Evolutionary conservation across 1,284 basidiomycete species (phyloP), one percentile per base, ranked within the genome.

Genomic region (Cystobasidium slooffiae): DNA sequence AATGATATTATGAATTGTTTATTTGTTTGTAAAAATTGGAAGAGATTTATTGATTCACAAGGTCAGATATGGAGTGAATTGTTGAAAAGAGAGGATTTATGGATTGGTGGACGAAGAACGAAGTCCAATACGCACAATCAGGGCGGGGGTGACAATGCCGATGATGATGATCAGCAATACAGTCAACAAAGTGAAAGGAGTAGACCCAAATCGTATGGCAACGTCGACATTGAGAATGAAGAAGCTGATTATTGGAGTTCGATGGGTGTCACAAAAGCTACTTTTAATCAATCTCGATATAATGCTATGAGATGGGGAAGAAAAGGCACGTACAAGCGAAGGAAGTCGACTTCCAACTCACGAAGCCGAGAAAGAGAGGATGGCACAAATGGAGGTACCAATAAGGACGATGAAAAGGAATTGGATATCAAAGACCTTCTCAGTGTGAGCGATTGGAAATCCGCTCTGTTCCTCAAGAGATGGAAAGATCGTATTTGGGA

Each of bases 21-120:
- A 56, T 88, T 90, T 51, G 93, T 94, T 31, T 92, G 90, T 65
- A 89, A 88, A 80, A 84, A 90, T 12, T 94, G 93, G 93, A 85
- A 89, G 44, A 85, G 88, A 9, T 89, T 91, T 76, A 91, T 94
- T 76, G 92, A 94, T 81, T 90, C 90, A 0, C 92, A 94, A 79
- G 87, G 89, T 44, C 87, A 92, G 16, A 86, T 94, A 44, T 94
- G 93, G 92, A 87, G 89, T 75, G 89, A 91, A 76, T 85, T 93
- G 16, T 85, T 94, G 70, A 89, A 90, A 80, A 86, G 83, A 73
- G 91, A 90, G 18, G 89, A 88, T 77, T 89, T 92, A 51, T 93
- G 92, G 91, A 91, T 92, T 79, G 93, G 91, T 20, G 89, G 49
- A 53, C 1, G 14, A 31, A 31, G 31, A 31, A 31, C 1, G 31